Percentiles rank a stretch among this genome's conserved stretches.
Evolutionary conservation across 352 stramenopile species (phyloP).

Genomic region (Pythium pectinolyticum): DNA sequence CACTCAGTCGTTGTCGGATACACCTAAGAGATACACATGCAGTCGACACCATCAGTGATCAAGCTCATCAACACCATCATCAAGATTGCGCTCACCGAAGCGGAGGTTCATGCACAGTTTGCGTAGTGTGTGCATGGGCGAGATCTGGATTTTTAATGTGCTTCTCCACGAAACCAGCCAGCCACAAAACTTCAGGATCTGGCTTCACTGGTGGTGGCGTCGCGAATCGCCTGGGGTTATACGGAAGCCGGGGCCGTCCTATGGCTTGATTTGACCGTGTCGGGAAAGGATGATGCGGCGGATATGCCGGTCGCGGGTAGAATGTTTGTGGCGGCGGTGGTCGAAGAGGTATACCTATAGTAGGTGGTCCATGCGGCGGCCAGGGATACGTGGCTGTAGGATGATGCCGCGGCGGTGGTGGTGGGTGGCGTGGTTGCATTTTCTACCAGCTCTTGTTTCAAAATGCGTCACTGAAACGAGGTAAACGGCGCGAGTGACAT

Average conservation of each 20-base stretch:
- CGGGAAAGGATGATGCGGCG: too few relatives aligned
- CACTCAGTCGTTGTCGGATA: constrained; percentile 6
- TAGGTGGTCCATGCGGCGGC: too few relatives aligned
- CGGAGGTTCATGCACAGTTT: background rate
- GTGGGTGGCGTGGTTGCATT: too few relatives aligned
- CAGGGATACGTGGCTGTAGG: too few relatives aligned
- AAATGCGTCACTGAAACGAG: too few relatives aligned
- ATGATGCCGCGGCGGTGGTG: too few relatives aligned
- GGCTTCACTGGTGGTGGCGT: background rate
- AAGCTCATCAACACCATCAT: background rate
- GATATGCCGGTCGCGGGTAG: background rate
- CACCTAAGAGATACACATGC: constrained; percentile 8
- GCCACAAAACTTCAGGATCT: constrained; percentile 15
- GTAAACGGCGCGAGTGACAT: too few relatives aligned
- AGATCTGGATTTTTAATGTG: background rate
- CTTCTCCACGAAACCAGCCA: constrained; percentile 11
- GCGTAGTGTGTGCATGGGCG: background rate
- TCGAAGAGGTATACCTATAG: too few relatives aligned
- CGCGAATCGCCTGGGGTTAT: background rate
- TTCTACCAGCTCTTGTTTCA: too few relatives aligned
- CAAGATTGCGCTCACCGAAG: constrained; percentile 1
- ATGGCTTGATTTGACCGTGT: too few relatives aligned
- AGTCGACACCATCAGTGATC: background rate
- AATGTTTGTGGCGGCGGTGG: too few relatives aligned
- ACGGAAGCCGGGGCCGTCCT: too few relatives aligned